These are phyloP conservation scores for Sisymbrium irio DNA, from an alignment of 345 rosid genomes.

Conservation along the genomic window DNA sequence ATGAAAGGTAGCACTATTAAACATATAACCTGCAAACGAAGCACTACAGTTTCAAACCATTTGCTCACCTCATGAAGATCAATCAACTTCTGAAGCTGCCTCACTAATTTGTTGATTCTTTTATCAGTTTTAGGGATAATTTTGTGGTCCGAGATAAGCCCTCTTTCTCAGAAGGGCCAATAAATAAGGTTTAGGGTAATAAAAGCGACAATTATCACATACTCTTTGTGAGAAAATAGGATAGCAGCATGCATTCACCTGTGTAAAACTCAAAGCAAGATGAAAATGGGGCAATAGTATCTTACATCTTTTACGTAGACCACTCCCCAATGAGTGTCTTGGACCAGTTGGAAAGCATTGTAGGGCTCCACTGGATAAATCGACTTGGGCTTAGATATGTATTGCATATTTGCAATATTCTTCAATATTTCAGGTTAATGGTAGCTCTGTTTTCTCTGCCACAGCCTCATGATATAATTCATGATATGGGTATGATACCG, in stretches of 20 bases:
- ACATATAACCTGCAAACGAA: not conserved
- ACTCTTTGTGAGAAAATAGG: not conserved
- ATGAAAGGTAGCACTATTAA: not conserved
- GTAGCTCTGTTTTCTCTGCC: constrained; percentile 32
- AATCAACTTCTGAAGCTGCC: no score
- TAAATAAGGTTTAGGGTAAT: constrained; percentile 59
- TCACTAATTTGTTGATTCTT: constrained; percentile 55
- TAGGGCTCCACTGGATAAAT: constrained; percentile 83
- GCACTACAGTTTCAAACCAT: not conserved
- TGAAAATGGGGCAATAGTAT: not conserved
- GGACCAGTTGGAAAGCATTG: constrained; percentile 59
- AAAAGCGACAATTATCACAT: not conserved
- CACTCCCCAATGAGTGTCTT: constrained; percentile 96
- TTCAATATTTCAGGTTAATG: constrained; percentile 34
- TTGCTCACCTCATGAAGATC: constrained; percentile 61
- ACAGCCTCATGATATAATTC: constrained; percentile 21
- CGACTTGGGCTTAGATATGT: not conserved
- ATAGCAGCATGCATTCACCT: not conserved
- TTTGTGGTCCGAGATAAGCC: constrained; percentile 66
- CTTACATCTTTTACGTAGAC: constrained; percentile 88
- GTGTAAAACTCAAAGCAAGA: not conserved
- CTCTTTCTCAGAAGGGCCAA: constrained; percentile 63
- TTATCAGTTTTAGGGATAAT: constrained; percentile 80
- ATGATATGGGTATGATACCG: constrained; percentile 60
- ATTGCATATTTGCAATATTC: no score